These are phyloP conservation scores for Aspergillus hancockii DNA, from an alignment of 495 filamentous ascomycete species.

Conservation along the genomic window DNA sequence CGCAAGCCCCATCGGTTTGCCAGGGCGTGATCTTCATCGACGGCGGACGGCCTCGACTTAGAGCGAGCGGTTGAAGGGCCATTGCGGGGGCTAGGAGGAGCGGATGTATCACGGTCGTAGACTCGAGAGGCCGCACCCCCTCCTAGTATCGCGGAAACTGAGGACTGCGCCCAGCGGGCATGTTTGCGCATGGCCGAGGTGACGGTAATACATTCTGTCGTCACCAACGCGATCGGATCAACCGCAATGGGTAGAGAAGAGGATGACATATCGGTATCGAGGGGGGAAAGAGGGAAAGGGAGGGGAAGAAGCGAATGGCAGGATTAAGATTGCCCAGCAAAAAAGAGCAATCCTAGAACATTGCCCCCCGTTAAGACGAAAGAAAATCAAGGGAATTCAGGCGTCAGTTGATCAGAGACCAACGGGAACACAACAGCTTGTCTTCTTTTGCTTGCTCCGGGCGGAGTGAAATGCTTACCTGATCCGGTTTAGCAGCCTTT, in stretches of 20 bases:
- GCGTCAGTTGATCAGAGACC: neutral
- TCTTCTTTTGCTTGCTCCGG: slow-evolving; percentile 18
- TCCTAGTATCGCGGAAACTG: slow-evolving; percentile 92
- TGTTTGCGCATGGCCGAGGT: slow-evolving; percentile 98
- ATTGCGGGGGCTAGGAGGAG: slow-evolving; percentile 41
- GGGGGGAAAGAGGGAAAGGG: neutral
- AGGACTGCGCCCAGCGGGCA: slow-evolving; percentile 93
- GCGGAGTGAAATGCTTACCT: slow-evolving; percentile 17
- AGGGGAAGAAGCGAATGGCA: slow-evolving; percentile 13
- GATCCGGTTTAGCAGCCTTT: slow-evolving; percentile 11
- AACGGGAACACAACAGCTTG: slow-evolving; percentile 21
- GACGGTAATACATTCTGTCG: slow-evolving; percentile 98
- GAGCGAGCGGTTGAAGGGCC: slow-evolving; percentile 21
- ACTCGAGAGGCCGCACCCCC: slow-evolving; percentile 61
- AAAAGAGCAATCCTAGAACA: slow-evolving; percentile 22
- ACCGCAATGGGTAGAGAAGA: slow-evolving; percentile 70
- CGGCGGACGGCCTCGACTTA: slow-evolving; percentile 17
- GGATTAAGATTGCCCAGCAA: slow-evolving; percentile 15
- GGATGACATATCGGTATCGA: slow-evolving; percentile 17
- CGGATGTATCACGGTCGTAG: slow-evolving; percentile 44
- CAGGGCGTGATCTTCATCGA: slow-evolving; percentile 54
- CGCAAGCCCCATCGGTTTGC: slow-evolving; percentile 82
- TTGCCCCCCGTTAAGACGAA: slow-evolving; percentile 12
- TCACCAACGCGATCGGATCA: slow-evolving; percentile 91
- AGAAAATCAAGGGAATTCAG: neutral